A percentile compares a stretch with the other conserved stretches of the same genome.
Evolutionary conservation across 2,329 filamentous ascomycete genomes (phyloP).

Genomic region (Mollisiaceae sp.): DNA sequence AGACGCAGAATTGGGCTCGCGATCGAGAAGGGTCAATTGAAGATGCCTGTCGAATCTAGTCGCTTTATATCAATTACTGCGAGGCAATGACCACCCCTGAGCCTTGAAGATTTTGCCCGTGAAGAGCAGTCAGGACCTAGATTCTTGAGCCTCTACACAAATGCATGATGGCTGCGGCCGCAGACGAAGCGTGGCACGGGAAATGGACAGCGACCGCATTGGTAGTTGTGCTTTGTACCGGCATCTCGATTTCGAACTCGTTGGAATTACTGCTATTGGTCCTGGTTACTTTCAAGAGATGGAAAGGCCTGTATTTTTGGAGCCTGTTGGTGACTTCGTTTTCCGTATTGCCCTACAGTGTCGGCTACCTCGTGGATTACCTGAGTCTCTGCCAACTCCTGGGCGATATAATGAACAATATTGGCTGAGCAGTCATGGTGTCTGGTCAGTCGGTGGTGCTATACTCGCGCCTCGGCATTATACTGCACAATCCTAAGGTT

Average conservation of each 20-base stretch:
- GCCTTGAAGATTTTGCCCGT: not conserved
- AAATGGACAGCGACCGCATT: slow-evolving; percentile 18
- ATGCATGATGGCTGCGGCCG: not conserved
- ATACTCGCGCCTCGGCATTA: slow-evolving; percentile 54
- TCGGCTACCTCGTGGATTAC: slow-evolving; percentile 12
- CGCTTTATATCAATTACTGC: not conserved
- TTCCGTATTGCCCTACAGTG: slow-evolving; percentile 15
- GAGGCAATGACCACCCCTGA: not conserved
- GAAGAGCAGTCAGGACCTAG: not conserved
- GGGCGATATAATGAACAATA: slow-evolving; percentile 18
- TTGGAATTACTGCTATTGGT: slow-evolving; percentile 18
- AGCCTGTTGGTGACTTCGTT: slow-evolving; percentile 16
- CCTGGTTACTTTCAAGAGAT: slow-evolving; percentile 17
- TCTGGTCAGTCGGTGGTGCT: slow-evolving; percentile 52
- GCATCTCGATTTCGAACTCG: slow-evolving; percentile 23
- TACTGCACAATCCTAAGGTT: slow-evolving; percentile 46
- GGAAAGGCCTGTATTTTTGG: slow-evolving; percentile 23
- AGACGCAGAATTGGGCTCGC: not conserved
- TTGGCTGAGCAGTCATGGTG: slow-evolving; percentile 50
- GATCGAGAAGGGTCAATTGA: not conserved
- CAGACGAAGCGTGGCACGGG: slow-evolving; percentile 9
- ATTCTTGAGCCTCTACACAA: not conserved
- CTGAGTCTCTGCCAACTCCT: slow-evolving; percentile 1
- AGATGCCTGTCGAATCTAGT: not conserved
- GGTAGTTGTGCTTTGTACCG: slow-evolving; percentile 16